Evolutionary conservation across 2,329 filamentous ascomycete species (phyloP), one percentile per base, ranked within the genome.

Genomic region (Colletotrichum incanum): DNA sequence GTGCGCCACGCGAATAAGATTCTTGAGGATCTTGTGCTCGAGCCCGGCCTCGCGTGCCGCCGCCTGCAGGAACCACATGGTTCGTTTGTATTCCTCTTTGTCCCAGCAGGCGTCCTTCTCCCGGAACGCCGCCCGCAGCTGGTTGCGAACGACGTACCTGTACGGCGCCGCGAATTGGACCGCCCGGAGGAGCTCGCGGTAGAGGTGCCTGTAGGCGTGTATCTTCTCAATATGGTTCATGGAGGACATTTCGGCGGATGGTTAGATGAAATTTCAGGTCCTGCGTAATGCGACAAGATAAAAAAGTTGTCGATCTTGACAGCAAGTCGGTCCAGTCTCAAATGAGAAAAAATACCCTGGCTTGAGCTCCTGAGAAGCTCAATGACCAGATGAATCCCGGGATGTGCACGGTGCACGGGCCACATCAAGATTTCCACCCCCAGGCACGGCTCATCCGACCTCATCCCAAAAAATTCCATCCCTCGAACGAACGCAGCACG

Each of bases 21-120:
- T 95, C 82, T 91, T 93, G 67, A 96, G 78, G 11, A 96, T 88
- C 67, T 82, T 87, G 79, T 95, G 93, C 84, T 96, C 94, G 41
- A 94, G 76, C 0, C 93, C 93, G 67, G 82, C 88, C 76, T 89
- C 86, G 73, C 82, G 84, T 1, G 89, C 87, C 5, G 94, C 94
- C 50, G 90, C 88, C 41, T 89, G 82, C 1, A 96, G 82, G 77
- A 96, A 96, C 79, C 90, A 90, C 5, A 93, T 77, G 0, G 94
- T 96, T 72, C 91, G 90, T 73, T 87, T 83, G 63, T 93, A 85
- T 62, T 85, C 86, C 58, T 84, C 81, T 8, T 81, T 72, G 65
- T 93, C 84, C 75, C 88, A 89, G 14, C 75, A 75, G 56, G 82
- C 82, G 26, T 77, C 78, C 39, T 81, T 74, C n/a, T 87, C 85